Base-by-base conservation (phyloP, 129 eudicot genomes). In the Arctium lappa region DNA sequence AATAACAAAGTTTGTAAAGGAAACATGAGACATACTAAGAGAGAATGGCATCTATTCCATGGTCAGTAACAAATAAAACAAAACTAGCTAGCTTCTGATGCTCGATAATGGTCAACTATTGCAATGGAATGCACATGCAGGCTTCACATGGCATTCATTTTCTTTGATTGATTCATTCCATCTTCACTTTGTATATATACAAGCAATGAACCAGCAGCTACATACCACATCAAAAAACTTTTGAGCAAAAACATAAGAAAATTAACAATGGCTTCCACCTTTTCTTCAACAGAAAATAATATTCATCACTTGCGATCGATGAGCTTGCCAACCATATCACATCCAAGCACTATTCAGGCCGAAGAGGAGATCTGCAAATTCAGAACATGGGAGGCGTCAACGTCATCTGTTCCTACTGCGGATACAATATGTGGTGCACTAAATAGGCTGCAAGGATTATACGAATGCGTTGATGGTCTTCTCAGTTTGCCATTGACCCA, bases 291-390 rank as follows among this genome's bases (percentile, higher is more conserved):
- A 0, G 88, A 73, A 70, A 79, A 60, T 6, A 46, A 60, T 6
- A 46, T 65, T 32, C 85, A 74, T 44, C 88, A 87, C 34, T 73
- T 83, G 8, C 84, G 94, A 73, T 90, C 94, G 15, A 76, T 88
- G 78, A 90, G 94, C 50, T 82, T 90, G 87, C 94, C 94, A 50
- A 32, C 82, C 8, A 30, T 87, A 60, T 87, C 91, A 56, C 89
- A 90, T 79, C 88, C 91, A 56, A 84, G 83, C 50, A 88, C 88
- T 39, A 83, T 81, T 53, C 88, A 82, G 53, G 83, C 90, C 1
- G 90, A 88, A 79, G 86, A 88, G 70, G 87, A 86, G 84, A 86
- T 90, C 5, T 84, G 81, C 81, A 89, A 90, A 13, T 80, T 90
- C 65, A 76, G 81, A 80, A 81, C 85, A 70, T 78, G 82, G 85